Percentiles rank a stretch among this genome's conserved stretches.
phyloP scores from a whole-genome alignment of 2,329 filamentous ascomycete genomes.

The Sporothrix sp. region DNA sequence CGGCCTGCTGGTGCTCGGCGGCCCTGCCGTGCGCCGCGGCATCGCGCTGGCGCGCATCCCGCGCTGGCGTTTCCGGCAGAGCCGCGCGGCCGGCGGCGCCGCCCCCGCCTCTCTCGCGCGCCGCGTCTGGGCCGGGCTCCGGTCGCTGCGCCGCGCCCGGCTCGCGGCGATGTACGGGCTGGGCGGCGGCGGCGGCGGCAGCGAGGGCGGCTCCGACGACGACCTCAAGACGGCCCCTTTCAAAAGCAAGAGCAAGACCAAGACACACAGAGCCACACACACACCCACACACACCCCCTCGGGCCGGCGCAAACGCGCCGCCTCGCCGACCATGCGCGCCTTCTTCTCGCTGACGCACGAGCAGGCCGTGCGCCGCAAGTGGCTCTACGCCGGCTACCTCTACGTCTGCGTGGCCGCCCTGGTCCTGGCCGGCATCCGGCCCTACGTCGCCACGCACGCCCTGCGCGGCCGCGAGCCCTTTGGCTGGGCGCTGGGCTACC shows the following conservation, averaged over 20 bases:
- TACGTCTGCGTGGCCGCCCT: constrained; percentile 58
- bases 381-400: constrained; percentile 71
- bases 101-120: background rate
- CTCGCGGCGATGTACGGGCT: constrained; percentile 27
- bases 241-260: no score
- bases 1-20: constrained; percentile 61
- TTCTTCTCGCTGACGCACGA: constrained; percentile 72
- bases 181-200: constrained; percentile 8
- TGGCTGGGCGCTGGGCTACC: constrained; percentile 84
- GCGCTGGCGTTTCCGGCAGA: constrained; percentile 73
- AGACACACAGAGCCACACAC: no score
- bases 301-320: constrained; percentile 55
- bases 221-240: no score
- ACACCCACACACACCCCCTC: constrained; percentile 40
- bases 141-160: constrained; percentile 20
- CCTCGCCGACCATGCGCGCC: constrained; percentile 55
- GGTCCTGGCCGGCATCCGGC: constrained; percentile 61
- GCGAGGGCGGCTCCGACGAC: background rate
- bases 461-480: constrained; percentile 69
- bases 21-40: constrained; percentile 68
- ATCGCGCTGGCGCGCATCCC: constrained; percentile 80
- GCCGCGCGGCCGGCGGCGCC: no score
- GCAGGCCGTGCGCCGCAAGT: constrained; percentile 69
- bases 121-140: constrained; percentile 27
- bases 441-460: constrained; percentile 57